phyloP scores from a whole-genome alignment of 2,329 filamentous ascomycete species.

The Talaromyces sp. region DNA sequence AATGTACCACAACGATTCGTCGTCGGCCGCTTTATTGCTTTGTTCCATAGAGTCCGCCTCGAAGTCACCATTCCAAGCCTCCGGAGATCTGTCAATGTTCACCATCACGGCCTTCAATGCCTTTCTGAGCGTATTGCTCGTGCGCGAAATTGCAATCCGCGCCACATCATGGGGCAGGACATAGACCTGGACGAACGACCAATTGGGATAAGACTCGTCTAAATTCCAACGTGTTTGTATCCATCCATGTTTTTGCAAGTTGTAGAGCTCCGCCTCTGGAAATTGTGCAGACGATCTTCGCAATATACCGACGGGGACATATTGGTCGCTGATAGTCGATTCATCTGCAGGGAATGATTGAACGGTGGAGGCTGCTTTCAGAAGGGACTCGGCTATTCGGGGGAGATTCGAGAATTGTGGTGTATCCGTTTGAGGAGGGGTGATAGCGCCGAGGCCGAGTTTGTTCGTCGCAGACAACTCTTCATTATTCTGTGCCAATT shows the following conservation, averaged over 20 bases:
- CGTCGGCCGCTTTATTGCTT: conserved; percentile 28
- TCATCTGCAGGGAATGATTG: conserved; percentile 14
- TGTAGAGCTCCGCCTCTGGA: conserved; percentile 26
- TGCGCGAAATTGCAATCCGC: conserved; percentile 35
- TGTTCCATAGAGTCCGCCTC: conserved; percentile 16
- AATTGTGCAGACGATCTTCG: conserved; percentile 23
- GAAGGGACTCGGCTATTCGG: neutral
- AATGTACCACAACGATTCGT: conserved; percentile 52
- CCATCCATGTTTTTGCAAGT: conserved; percentile 37
- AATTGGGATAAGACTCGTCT: conserved; percentile 22
- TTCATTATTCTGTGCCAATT: neutral
- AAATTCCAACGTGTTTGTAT: conserved; percentile 31
- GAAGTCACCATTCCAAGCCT: conserved; percentile 40
- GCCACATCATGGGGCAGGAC: conserved; percentile 43
- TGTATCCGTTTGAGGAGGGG: neutral
- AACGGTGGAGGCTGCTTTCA: neutral
- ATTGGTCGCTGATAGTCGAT: conserved; percentile 21
- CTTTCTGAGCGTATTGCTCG: conserved; percentile 34
- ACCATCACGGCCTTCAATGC: conserved; percentile 42
- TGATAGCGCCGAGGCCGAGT: neutral
- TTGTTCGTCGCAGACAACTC: neutral
- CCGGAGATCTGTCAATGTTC: conserved; percentile 39
- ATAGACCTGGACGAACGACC: conserved; percentile 37
- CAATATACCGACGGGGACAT: conserved; percentile 36
- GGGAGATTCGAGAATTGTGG: neutral